Conservation (phyloP, 352 stramenopile genomes). For the Peronosclerospora sorghi region DNA sequence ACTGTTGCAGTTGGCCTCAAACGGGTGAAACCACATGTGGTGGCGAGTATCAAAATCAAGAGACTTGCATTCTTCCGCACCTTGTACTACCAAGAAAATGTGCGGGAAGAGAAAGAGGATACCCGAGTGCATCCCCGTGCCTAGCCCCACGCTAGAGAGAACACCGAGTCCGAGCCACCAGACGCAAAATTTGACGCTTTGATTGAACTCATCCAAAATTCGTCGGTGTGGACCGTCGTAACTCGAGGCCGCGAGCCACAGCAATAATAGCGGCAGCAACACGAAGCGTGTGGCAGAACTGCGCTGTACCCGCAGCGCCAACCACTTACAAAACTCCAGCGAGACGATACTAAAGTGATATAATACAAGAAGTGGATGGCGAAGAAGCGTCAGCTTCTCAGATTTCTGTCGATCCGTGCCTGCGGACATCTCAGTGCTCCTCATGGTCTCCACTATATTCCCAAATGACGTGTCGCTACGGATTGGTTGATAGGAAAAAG, state of each 20-base stretch:
- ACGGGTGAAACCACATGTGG: slow-evolving; percentile 87
- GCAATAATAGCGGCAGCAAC: slow-evolving; percentile 51
- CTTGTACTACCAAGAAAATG: slow-evolving; percentile 89
- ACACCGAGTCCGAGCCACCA: slow-evolving; percentile 92
- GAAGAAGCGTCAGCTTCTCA: slow-evolving; percentile 79
- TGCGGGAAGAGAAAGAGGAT: slow-evolving; percentile 92
- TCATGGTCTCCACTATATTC: slow-evolving; percentile 17
- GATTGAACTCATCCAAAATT: slow-evolving; percentile 78
- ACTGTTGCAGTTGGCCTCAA: slow-evolving; percentile 54
- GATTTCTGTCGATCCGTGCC: slow-evolving; percentile 61
- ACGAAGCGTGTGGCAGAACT: slow-evolving; percentile 73
- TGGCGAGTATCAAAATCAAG: slow-evolving; percentile 80
- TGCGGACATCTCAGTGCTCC: slow-evolving; percentile 15
- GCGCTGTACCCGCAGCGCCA: slow-evolving; percentile 44
- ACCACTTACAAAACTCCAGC: slow-evolving; percentile 61
- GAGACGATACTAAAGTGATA: slow-evolving; percentile 80
- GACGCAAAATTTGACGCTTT: slow-evolving; percentile 78
- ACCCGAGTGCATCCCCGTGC: slow-evolving; percentile 90
- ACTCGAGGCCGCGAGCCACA: slow-evolving; percentile 60
- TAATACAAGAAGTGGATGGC: slow-evolving; percentile 54
- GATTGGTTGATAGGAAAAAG: too few relatives aligned
- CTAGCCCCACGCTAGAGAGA: slow-evolving; percentile 89
- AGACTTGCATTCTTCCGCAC: slow-evolving; percentile 78
- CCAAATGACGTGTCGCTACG: too few relatives aligned
- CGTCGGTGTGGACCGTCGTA: slow-evolving; percentile 57